Evolutionary conservation across 495 filamentous ascomycete species (phyloP).

Genomic region (Bombardia bombarda): DNA sequence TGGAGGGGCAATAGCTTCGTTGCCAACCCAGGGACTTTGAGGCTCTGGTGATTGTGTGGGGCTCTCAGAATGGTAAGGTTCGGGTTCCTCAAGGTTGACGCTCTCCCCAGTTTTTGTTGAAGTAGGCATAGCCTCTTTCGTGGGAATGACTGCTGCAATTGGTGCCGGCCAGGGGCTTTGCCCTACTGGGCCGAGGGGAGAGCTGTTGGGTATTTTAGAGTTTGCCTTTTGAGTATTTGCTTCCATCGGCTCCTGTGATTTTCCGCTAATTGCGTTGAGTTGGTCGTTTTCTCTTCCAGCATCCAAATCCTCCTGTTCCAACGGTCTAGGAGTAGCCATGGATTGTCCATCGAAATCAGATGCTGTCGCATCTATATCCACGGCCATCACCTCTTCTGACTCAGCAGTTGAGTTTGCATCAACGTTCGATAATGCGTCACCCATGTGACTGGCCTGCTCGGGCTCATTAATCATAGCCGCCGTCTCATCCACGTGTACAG

Average conservation of each 20-base stretch:
- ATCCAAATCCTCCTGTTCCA: not conserved
- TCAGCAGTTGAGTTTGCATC: too few species aligned
- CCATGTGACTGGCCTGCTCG: too few species aligned
- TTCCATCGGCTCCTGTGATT: not conserved
- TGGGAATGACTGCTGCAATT: not conserved
- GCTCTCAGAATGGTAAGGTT: not conserved
- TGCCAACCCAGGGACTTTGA: conserved; percentile 7
- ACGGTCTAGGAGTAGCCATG: not conserved
- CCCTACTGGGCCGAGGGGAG: not conserved
- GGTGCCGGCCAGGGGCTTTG: conserved; percentile 1
- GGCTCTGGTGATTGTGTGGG: not conserved
- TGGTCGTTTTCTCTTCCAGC: not conserved
- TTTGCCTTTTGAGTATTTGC: not conserved
- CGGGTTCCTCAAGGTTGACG: not conserved
- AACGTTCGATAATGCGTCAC: too few species aligned
- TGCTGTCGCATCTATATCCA: not conserved
- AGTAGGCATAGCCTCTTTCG: not conserved
- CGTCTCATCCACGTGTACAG: too few species aligned
- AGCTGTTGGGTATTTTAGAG: not conserved
- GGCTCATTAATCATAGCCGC: too few species aligned
- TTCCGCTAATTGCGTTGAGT: not conserved
- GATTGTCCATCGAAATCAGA: not conserved
- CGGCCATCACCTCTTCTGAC: too few species aligned
- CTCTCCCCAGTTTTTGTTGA: not conserved
- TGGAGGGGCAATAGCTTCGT: not conserved